Percentiles rank a stretch among this genome's conserved stretches.
Evolutionary conservation across 495 filamentous ascomycete genomes (phyloP).

Genomic region (Xylaria castorea): DNA sequence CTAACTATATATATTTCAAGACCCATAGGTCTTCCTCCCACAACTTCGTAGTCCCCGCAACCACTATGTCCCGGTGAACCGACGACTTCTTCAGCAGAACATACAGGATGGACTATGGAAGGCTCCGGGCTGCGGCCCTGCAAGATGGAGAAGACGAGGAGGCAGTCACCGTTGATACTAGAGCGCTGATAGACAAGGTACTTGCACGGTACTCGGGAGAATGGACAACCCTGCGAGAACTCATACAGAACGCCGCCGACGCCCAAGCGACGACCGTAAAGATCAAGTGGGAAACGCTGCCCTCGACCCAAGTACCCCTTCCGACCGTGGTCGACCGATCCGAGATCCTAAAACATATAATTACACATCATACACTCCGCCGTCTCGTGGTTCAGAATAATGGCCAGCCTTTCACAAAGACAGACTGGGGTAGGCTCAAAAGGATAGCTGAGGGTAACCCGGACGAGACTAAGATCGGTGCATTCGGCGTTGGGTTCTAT

Average conservation of each 20-base stretch:
- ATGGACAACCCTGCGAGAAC: constrained; percentile 85
- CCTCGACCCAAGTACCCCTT: constrained; percentile 76
- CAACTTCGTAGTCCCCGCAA: background rate
- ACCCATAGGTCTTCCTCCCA: background rate
- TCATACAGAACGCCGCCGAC: constrained; percentile 98
- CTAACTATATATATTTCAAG: background rate
- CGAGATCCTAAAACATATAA: constrained; percentile 77
- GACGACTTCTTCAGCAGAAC: background rate
- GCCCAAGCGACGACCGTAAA: constrained; percentile 87
- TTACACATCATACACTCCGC: constrained; percentile 81
- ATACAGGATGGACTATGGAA: constrained; percentile 73
- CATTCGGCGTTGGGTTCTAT: constrained; percentile 98
- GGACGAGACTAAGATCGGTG: constrained; percentile 97
- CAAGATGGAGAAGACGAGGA: constrained; percentile 87
- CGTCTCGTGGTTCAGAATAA: constrained; percentile 89
- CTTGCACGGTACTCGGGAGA: constrained; percentile 94
- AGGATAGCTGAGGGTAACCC: constrained; percentile 98
- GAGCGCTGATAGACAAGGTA: constrained; percentile 97
- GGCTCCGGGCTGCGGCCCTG: constrained; percentile 85
- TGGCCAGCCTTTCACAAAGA: constrained; percentile 80
- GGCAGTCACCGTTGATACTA: constrained; percentile 97
- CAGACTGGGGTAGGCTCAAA: constrained; percentile 93
- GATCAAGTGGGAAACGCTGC: constrained; percentile 87
- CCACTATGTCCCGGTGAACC: constrained; percentile 7
- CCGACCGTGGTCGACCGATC: constrained; percentile 70